A percentile compares a stretch with the other conserved stretches of the same genome.
phyloP scores from a whole-genome alignment of 768 basidiomycete genomes.

The Phlegmacium glaucopus region DNA sequence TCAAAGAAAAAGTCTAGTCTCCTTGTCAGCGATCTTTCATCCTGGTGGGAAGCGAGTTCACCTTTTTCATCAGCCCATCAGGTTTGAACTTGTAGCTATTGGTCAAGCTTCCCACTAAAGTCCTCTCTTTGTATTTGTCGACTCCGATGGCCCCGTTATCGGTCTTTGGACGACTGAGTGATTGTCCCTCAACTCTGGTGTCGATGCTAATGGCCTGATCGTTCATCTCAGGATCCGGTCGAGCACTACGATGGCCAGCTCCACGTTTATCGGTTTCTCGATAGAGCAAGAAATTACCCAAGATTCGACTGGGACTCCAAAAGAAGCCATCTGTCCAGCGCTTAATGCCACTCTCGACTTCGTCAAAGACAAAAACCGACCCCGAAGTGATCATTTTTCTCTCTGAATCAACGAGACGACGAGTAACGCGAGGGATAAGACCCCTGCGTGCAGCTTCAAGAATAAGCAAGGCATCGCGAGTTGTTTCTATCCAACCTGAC shows the following conservation, averaged over 20 bases:
- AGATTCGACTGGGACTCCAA: conserved; percentile 90
- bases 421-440: conserved; percentile 87
- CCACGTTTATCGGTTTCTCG: conserved; percentile 89
- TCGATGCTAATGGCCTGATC: conserved; percentile 31
- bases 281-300: conserved; percentile 95
- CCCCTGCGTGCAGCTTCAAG: conserved; percentile 91
- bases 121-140: conserved; percentile 75
- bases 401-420: conserved; percentile 89
- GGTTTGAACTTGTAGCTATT: conserved; percentile 92
- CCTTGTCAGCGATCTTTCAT: conserved; percentile 5
- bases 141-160: conserved; percentile 43
- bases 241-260: conserved; percentile 54
- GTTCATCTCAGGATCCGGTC: conserved; percentile 36
- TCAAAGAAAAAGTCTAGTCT: conserved; percentile 83
- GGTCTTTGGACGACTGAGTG: conserved; percentile 63
- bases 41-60: conserved; percentile 42
- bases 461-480: conserved; percentile 92
- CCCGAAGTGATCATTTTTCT: conserved; percentile 91
- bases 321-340: conserved; percentile 97
- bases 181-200: conserved; percentile 33
- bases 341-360: conserved; percentile 96
- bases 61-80: conserved; percentile 97
- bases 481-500: conserved; percentile 94
- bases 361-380: conserved; percentile 96
- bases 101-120: conserved; percentile 85